These are phyloP conservation scores for Niveomyces coronatus DNA, from an alignment of 2,329 filamentous ascomycete genomes.

Conservation along the genomic window DNA sequence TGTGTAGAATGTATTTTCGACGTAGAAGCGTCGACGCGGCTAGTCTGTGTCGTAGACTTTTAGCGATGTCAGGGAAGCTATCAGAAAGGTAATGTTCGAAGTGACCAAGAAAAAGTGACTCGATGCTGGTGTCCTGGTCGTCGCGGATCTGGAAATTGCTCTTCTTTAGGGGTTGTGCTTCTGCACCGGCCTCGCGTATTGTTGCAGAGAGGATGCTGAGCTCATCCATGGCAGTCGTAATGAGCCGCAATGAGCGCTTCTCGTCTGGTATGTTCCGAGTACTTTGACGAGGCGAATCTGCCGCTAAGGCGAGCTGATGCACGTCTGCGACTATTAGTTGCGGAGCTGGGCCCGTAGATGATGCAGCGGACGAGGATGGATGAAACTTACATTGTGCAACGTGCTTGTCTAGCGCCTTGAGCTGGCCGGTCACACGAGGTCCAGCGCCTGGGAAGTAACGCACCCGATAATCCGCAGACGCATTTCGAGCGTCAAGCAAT, in stretches of 20 bases:
- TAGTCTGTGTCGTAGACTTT: not conserved
- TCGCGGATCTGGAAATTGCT: not conserved
- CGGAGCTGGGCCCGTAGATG: not conserved
- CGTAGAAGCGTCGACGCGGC: not conserved
- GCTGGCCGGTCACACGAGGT: conserved; percentile 7
- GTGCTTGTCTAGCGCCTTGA: conserved; percentile 10
- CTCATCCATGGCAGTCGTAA: conserved; percentile 1
- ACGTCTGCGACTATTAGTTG: not conserved
- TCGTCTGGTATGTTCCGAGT: not conserved
- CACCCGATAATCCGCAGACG: conserved; percentile 13
- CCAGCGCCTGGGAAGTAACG: conserved; percentile 10
- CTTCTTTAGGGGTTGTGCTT: not conserved
- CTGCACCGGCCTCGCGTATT: conserved; percentile 1
- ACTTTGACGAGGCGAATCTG: not conserved
- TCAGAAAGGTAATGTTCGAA: not conserved
- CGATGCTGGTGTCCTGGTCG: not conserved
- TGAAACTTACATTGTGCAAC: conserved; percentile 3
- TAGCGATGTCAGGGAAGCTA: not conserved
- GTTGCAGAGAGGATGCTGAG: conserved; percentile 2
- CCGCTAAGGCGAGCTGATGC: not conserved
- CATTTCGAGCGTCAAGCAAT: conserved; percentile 7
- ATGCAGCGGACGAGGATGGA: too few species aligned
- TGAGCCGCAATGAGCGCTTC: not conserved
- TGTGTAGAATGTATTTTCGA: not conserved
- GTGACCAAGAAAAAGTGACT: not conserved